phyloP scores from a whole-genome alignment of 2,329 filamentous ascomycete species.

The Sarocladiaceae sp. region DNA sequence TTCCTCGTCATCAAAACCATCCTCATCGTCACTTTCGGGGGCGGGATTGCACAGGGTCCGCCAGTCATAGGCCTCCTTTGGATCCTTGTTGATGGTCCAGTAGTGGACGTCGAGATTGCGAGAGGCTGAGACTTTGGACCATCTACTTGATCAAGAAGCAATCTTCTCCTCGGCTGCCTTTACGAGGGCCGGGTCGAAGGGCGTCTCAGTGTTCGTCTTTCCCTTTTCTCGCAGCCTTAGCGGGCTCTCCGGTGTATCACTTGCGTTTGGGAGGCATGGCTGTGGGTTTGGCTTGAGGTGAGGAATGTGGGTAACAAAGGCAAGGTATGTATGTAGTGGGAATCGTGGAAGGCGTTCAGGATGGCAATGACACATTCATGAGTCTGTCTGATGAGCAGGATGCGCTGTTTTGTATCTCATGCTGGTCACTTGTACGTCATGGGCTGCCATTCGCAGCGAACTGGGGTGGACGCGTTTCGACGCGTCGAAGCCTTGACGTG shows the following conservation, averaged over 20 bases:
- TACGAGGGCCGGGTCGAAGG: background rate
- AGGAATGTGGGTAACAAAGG: too few relatives aligned
- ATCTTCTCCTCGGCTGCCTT: background rate
- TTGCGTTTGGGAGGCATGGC: constrained; percentile 3
- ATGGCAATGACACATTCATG: too few relatives aligned
- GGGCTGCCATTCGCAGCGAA: too few relatives aligned
- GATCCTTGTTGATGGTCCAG: constrained; percentile 18
- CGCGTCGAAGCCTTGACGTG: too few relatives aligned
- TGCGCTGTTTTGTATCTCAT: too few relatives aligned
- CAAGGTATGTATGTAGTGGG: too few relatives aligned
- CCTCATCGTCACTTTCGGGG: constrained; percentile 11
- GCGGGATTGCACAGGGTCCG: constrained; percentile 21
- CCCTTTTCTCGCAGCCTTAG: background rate
- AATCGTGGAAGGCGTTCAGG: too few relatives aligned
- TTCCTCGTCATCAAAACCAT: constrained; percentile 14
- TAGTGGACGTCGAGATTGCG: constrained; percentile 26
- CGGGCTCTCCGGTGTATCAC: too few relatives aligned
- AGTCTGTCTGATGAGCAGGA: too few relatives aligned
- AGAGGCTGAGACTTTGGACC: constrained; percentile 27
- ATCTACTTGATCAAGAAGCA: constrained; percentile 15
- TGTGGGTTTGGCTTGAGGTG: too few relatives aligned
- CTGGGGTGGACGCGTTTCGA: too few relatives aligned
- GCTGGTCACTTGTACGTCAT: too few relatives aligned
- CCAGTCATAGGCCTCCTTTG: constrained; percentile 21
- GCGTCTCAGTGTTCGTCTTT: background rate